Evolutionary conservation across 208 protist genomes (phyloP).

Genomic region (Kentomonas sorsogonicus): DNA sequence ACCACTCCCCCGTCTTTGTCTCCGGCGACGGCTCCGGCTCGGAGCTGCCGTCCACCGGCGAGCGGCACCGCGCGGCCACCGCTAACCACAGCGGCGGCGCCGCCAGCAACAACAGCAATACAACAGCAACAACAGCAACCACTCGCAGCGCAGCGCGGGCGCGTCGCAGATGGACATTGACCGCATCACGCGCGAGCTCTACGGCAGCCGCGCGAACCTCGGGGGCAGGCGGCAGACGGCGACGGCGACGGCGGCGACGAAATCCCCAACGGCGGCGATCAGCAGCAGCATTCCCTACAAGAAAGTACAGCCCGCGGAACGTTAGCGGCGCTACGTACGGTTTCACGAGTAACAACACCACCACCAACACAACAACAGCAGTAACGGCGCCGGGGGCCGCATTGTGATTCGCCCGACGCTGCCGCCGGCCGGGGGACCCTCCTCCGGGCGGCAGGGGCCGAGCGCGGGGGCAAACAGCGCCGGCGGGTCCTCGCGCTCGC

Average conservation of each 20-base stretch:
- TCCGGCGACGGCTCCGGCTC: no score
- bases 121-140: no score
- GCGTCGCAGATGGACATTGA: no score
- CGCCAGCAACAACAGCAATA: slow-evolving; percentile 4
- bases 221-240: neutral
- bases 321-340: neutral
- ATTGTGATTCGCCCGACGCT: neutral
- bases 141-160: no score
- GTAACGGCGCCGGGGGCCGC: neutral
- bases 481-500: no score
- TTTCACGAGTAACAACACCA: neutral
- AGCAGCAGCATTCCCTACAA: neutral
- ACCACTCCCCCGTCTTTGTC: no score
- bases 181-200: neutral
- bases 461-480: no score
- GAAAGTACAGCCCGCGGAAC: neutral
- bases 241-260: neutral
- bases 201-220: neutral
- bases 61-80: no score
- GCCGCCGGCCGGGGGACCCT: neutral
- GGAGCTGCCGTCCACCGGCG: no score
- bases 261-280: neutral
- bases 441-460: neutral
- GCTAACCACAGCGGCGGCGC: neutral
- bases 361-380: neutral